Percentiles rank a stretch among this genome's conserved stretches.
Evolutionary conservation across 805 yeast species (phyloP).

Genomic region (Candida peoriensis): DNA sequence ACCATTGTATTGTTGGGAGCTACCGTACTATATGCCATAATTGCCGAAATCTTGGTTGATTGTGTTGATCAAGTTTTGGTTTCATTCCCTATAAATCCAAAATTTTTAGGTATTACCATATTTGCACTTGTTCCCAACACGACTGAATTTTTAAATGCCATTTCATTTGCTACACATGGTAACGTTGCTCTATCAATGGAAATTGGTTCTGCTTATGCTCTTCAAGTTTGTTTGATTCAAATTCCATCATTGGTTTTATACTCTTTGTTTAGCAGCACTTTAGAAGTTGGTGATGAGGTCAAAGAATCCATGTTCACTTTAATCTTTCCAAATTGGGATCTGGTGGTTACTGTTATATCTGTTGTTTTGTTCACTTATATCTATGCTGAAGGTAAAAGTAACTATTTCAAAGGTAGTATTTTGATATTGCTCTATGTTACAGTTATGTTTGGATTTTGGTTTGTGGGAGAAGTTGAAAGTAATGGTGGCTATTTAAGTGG

Average conservation of each 20-base stretch:
- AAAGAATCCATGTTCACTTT: conserved; percentile 60
- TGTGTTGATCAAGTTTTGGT: conserved; percentile 86
- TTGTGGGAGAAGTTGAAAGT: conserved; percentile 32
- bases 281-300: conserved; percentile 25
- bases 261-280: conserved; percentile 49
- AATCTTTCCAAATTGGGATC: conserved; percentile 94
- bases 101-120: conserved; percentile 86
- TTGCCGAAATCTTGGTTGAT: conserved; percentile 91
- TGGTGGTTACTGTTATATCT: conserved; percentile 77
- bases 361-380: conserved; percentile 88
- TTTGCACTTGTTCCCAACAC: conserved; percentile 97
- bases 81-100: conserved; percentile 79
- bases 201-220: conserved; percentile 95
- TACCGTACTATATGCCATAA: conserved; percentile 81
- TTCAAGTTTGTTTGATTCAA: conserved; percentile 91
- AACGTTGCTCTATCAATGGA: conserved; percentile 97
- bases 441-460: conserved; percentile 76
- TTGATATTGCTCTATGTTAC: conserved; percentile 73
- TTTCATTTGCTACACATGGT: conserved; percentile 93
- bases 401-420: conserved; percentile 93
- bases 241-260: conserved; percentile 85
- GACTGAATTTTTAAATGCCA: conserved; percentile 94
- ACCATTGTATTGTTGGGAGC: conserved; percentile 78
- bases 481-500: conserved; percentile 5
- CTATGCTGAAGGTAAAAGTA: conserved; percentile 94